These are phyloP conservation scores for Chaetomiaceae sp. DNA, from an alignment of 2,329 filamentous ascomycete genomes.

Conservation along the genomic window DNA sequence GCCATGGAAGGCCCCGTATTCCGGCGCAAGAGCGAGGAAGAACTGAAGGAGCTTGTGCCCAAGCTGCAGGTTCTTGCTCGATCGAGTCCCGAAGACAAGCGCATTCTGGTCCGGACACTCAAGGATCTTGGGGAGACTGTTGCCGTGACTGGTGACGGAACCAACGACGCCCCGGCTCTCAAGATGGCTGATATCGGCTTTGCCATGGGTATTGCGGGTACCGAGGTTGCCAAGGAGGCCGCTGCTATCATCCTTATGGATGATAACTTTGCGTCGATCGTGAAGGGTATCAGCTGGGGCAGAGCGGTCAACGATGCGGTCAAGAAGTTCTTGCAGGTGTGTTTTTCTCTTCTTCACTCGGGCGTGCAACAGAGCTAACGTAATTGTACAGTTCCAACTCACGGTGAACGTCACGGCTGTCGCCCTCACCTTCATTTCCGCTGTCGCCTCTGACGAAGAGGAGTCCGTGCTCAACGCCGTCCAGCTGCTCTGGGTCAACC, in stretches of 20 bases:
- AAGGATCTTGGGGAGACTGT: conserved; percentile 62
- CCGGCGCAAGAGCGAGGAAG: conserved; percentile 54
- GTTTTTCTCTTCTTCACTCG: neutral
- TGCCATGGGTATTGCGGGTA: conserved; percentile 64
- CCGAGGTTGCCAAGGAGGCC: conserved; percentile 60
- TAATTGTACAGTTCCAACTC: conserved; percentile 59
- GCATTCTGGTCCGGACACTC: conserved; percentile 56
- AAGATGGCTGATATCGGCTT: conserved; percentile 65
- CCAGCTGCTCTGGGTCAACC: conserved; percentile 76
- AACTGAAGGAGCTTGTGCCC: conserved; percentile 56
- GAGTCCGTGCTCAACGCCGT: conserved; percentile 71
- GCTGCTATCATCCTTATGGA: conserved; percentile 60
- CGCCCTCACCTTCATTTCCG: conserved; percentile 70
- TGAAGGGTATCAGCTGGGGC: conserved; percentile 62
- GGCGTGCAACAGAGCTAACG: no score
- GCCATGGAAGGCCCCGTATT: conserved; percentile 68
- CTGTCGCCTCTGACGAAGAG: conserved; percentile 60
- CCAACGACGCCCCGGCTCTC: conserved; percentile 61
- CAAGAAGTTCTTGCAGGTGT: conserved; percentile 54
- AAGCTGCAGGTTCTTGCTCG: conserved; percentile 60
- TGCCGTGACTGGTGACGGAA: conserved; percentile 63
- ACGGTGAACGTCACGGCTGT: conserved; percentile 80
- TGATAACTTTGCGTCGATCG: conserved; percentile 60
- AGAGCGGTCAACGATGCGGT: conserved; percentile 62
- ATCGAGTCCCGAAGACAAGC: conserved; percentile 64